Conservation (phyloP, 2,329 filamentous ascomycete genomes). For the Talaromyces sp. region DNA sequence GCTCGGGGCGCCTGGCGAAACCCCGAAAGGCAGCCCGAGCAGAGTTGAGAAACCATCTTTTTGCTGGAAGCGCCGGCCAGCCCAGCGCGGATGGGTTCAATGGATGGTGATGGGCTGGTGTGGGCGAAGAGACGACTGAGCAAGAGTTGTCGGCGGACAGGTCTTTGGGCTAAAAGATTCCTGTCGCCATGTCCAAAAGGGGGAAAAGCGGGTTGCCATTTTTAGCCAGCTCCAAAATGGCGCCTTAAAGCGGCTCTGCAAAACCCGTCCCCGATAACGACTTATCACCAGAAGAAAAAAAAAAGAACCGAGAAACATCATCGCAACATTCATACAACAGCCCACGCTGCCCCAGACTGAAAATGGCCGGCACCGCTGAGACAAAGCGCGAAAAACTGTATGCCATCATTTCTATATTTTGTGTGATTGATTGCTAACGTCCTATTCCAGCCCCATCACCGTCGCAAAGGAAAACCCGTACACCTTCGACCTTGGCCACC, state of each 20-base stretch:
- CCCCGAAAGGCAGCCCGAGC: conserved; percentile 56
- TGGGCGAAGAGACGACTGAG: conserved; percentile 16
- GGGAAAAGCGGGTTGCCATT: conserved; percentile 19
- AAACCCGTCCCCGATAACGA: conserved; percentile 13
- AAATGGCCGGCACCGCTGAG: neutral
- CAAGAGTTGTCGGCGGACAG: conserved; percentile 11
- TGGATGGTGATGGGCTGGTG: conserved; percentile 10
- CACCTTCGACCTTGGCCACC: conserved; percentile 84
- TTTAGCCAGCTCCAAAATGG: conserved; percentile 14
- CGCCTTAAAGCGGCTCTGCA: conserved; percentile 21
- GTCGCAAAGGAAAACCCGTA: conserved; percentile 84
- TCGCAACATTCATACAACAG: neutral
- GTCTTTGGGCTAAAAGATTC: conserved; percentile 19
- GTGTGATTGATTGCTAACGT: neutral
- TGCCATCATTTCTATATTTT: conserved; percentile 8
- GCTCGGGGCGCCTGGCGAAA: conserved; percentile 37
- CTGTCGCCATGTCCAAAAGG: conserved; percentile 15
- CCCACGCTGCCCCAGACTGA: neutral
- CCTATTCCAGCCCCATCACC: conserved; percentile 47
- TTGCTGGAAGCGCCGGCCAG: conserved; percentile 22
- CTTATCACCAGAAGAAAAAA: conserved; percentile 7
- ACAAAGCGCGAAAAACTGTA: conserved; percentile 34
- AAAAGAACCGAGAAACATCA: conserved; percentile 1
- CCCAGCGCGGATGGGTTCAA: conserved; percentile 23
- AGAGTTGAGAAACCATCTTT: conserved; percentile 54